Base-by-base conservation (phyloP, 2,329 filamentous ascomycete genomes). In the Iodosphaeria phyllophila region DNA sequence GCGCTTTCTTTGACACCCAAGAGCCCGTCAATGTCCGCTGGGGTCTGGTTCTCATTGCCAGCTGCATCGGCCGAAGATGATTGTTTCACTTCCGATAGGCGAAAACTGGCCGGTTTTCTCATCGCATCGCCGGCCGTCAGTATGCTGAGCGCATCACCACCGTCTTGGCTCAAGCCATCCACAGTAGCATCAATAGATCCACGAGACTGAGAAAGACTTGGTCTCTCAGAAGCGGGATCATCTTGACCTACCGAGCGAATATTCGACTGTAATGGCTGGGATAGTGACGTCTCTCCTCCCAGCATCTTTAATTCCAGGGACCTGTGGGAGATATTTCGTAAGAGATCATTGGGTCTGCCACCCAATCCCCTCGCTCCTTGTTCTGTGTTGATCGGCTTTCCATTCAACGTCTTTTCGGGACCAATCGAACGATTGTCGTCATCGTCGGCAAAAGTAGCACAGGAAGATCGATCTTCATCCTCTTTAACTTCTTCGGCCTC, bases 371-470 rank as follows among this genome's bases (percentile, higher is more conserved):
- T n/a, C n/a, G n/a, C n/a, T n/a, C n/a, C n/a, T n/a, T n/a, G n/a
- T n/a, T n/a, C n/a, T n/a, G n/a, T n/a, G n/a, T n/a, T n/a, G n/a
- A n/a, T n/a, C n/a, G n/a, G n/a, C n/a, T n/a, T n/a, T n/a, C n/a
- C n/a, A n/a, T n/a, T n/a, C n/a, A n/a, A n/a, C n/a, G n/a, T n/a
- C n/a, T n/a, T n/a, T n/a, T n/a, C n/a, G n/a, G n/a, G n/a, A n/a
- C n/a, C n/a, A n/a, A n/a, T n/a, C n/a, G n/a, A n/a, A n/a, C n/a
- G n/a, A n/a, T n/a, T n/a, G n/a, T n/a, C n/a, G 8, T 46, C 58
- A 15, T 59, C 52, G 28, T 75, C 72, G 10, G 74, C 72, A 37
- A 74, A 61, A 0, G 76, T 76, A 3, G 74, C 78, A 12, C 78
- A 56, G 2, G 77, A 78, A 3, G 74, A 80, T 15, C 59, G 50